Conservation (phyloP, 768 basidiomycete genomes). For the Termitomyces sp. region DNA sequence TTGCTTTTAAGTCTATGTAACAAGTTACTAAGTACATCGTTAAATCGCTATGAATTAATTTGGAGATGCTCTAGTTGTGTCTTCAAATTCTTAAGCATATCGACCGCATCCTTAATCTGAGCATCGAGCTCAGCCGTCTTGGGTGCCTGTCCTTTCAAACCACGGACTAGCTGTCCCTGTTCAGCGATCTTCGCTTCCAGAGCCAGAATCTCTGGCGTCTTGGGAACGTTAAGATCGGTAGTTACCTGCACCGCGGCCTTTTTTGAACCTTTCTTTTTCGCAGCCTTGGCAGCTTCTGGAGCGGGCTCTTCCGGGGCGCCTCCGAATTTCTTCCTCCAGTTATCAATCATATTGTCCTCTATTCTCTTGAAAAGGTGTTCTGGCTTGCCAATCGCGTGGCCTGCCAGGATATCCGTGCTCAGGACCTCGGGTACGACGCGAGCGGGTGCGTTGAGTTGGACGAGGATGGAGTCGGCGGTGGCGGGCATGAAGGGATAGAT, state of each 20-base stretch:
- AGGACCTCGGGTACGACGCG: conserved; percentile 72
- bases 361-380: conserved; percentile 93
- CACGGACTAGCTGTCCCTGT: conserved; percentile 71
- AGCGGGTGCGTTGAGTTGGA: conserved; percentile 85
- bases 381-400: conserved; percentile 81
- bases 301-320: conserved; percentile 38
- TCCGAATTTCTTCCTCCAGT: conserved; percentile 76
- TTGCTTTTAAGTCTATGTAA: neutral
- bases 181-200: conserved; percentile 70
- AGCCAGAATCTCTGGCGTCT: conserved; percentile 65
- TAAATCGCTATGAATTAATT: neutral
- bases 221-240: conserved; percentile 42
- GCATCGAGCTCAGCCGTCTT: conserved; percentile 58
- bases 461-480: conserved; percentile 73
- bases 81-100: conserved; percentile 62
- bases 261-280: conserved; percentile 51
- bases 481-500: conserved; percentile 96
- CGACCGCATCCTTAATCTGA: conserved; percentile 55
- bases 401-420: conserved; percentile 77
- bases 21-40: neutral
- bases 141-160: conserved; percentile 58
- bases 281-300: conserved; percentile 35
- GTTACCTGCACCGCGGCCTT: conserved; percentile 38
- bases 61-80: conserved; percentile 36
- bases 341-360: conserved; percentile 82